These are phyloP conservation scores for Geotrichum ghanense DNA, from an alignment of 805 yeast genomes.

Conservation along the genomic window DNA sequence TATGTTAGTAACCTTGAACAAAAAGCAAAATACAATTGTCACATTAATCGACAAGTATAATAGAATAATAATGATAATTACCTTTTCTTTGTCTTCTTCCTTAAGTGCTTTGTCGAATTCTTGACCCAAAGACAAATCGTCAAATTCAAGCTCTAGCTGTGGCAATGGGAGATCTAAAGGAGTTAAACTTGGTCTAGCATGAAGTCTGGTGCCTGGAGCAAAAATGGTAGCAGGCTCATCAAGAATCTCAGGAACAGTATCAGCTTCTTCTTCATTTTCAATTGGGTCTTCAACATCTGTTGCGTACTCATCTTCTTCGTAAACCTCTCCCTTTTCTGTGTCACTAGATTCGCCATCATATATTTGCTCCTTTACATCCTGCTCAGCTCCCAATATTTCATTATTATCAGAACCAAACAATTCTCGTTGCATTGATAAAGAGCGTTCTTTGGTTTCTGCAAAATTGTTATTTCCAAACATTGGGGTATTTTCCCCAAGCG, in stretches of 20 bases:
- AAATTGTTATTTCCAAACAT: background rate
- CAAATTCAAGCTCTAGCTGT: background rate
- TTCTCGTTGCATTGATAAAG: background rate
- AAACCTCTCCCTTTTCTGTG: background rate
- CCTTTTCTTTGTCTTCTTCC: constrained; percentile 1
- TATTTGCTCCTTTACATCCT: constrained; percentile 17
- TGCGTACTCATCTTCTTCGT: background rate
- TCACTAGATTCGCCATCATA: constrained; percentile 1
- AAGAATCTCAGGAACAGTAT: background rate
- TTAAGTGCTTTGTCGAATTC: background rate
- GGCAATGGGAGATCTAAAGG: background rate
- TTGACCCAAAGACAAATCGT: background rate
- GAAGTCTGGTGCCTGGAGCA: background rate
- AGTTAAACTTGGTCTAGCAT: background rate
- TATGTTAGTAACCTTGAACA: background rate
- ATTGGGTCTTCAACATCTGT: constrained; percentile 8
- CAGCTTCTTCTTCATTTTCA: constrained; percentile 6
- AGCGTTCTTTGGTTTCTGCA: background rate
- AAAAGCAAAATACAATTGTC: background rate
- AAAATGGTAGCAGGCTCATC: background rate
- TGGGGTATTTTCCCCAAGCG: background rate
- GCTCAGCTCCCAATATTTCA: constrained; percentile 12
- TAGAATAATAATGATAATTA: too few relatives aligned
- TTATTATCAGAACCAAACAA: constrained; percentile 1
- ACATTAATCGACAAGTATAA: too few relatives aligned